phyloP scores from a whole-genome alignment of 805 yeast species.

The Candida nemodendra region DNA sequence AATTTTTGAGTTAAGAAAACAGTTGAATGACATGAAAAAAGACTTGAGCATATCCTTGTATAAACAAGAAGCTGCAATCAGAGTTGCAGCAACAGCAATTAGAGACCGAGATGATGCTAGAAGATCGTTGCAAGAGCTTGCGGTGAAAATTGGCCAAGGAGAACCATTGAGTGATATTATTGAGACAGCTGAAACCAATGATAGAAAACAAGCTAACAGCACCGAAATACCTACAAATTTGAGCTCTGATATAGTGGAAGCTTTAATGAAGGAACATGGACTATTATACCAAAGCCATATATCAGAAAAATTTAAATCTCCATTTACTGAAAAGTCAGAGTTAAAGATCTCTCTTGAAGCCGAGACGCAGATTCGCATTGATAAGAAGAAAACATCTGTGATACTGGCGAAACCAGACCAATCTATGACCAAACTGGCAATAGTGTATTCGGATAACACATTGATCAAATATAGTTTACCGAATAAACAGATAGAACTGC shows the following conservation, averaged over 20 bases:
- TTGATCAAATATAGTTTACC: conserved; percentile 3
- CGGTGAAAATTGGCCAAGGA: conserved; percentile 38
- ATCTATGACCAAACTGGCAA: conserved; percentile 2
- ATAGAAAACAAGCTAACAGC: conserved; percentile 1
- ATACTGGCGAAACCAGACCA: conserved; percentile 5
- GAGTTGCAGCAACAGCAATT: conserved; percentile 77
- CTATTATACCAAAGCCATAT: conserved; percentile 22
- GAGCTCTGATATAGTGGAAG: conserved; percentile 4
- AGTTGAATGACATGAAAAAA: conserved; percentile 60
- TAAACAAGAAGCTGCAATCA: conserved; percentile 85
- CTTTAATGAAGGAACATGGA: conserved; percentile 17
- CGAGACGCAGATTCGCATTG: conserved; percentile 5
- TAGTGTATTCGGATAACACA: conserved; percentile 12
- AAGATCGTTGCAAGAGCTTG: conserved; percentile 58
- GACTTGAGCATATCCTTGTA: conserved; percentile 78
- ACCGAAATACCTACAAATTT: conserved; percentile 4
- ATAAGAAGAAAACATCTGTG: conserved; percentile 7
- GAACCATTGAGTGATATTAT: conserved; percentile 14
- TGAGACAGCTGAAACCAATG: conserved; percentile 20
- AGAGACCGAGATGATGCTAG: conserved; percentile 74
- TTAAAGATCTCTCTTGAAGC: conserved; percentile 2
- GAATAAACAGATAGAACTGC: background rate
- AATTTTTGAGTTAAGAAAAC: conserved; percentile 71
- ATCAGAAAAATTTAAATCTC: conserved; percentile 17
- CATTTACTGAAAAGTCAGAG: conserved; percentile 6